Percentiles rank a stretch among this genome's conserved stretches.
phyloP scores from a whole-genome alignment of 768 basidiomycete species.

The Tylopilus intermedius region DNA sequence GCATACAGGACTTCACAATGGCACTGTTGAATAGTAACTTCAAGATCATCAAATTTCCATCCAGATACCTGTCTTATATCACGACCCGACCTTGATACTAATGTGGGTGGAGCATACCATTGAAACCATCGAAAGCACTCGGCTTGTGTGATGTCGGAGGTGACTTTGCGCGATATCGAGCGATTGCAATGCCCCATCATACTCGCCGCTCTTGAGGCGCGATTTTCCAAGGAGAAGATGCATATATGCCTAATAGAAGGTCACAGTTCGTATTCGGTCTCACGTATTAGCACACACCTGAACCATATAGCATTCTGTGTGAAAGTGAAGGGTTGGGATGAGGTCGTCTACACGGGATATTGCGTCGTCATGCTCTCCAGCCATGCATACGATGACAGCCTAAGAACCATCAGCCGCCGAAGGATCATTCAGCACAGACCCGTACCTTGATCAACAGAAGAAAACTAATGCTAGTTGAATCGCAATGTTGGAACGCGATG shows the following conservation, averaged over 20 bases:
- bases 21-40: neutral
- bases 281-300: neutral
- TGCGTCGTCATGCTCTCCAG: neutral
- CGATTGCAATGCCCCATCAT: neutral
- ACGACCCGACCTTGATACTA: neutral
- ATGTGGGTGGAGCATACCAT: neutral
- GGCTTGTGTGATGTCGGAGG: neutral
- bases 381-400: neutral
- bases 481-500: neutral
- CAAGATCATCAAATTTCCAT: neutral
- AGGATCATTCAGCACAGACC: neutral
- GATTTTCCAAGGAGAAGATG: neutral
- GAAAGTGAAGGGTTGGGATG: neutral
- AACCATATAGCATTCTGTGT: neutral
- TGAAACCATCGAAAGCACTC: neutral
- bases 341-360: neutral
- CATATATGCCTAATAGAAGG: constrained; percentile 2
- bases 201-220: neutral
- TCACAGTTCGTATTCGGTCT: too few species aligned
- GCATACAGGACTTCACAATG: neutral
- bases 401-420: neutral
- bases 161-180: neutral
- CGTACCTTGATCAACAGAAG: constrained; percentile 7
- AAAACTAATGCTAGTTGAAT: neutral
- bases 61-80: neutral